phyloP scores from a whole-genome alignment of 257 asterid genomes.

The Galeopsis tetrahit region DNA sequence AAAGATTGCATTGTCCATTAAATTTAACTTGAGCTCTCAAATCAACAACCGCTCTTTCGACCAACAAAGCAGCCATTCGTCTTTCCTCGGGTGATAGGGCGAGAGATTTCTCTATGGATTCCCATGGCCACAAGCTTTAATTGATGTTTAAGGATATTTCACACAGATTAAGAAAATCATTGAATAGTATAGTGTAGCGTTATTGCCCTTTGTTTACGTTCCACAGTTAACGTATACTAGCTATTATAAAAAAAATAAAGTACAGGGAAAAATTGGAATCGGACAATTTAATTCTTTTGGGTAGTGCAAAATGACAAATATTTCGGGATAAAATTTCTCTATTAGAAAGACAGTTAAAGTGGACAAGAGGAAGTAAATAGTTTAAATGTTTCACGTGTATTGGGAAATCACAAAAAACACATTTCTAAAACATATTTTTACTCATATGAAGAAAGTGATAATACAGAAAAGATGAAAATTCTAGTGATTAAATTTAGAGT shows the following conservation, averaged over 20 bases:
- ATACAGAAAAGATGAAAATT: neutral
- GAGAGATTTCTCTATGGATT: slow-evolving; percentile 75
- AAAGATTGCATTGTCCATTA: slow-evolving; percentile 80
- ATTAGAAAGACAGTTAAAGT: too few species aligned
- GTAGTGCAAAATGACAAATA: too few species aligned
- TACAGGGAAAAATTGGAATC: too few species aligned
- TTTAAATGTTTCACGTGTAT: neutral
- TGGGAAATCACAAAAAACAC: neutral
- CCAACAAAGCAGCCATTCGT: slow-evolving; percentile 82
- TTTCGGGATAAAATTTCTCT: too few species aligned
- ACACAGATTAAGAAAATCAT: too few species aligned
- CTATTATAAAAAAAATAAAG: too few species aligned
- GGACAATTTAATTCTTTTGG: too few species aligned
- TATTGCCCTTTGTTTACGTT: too few species aligned
- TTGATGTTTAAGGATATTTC: too few species aligned
- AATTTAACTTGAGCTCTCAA: slow-evolving; percentile 83
- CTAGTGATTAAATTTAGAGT: neutral
- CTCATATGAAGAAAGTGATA: neutral
- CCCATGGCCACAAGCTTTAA: slow-evolving; percentile 76
- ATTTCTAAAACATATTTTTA: neutral
- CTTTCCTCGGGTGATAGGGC: slow-evolving; percentile 70
- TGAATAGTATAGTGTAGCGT: too few species aligned
- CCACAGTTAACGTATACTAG: too few species aligned
- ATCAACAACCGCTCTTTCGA: slow-evolving; percentile 72
- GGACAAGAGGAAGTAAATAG: too few species aligned